Evolutionary conservation across 176 grass and related monocot species (phyloP), one percentile per base, ranked within the genome.

Genomic region (Aechmea fasciata): DNA sequence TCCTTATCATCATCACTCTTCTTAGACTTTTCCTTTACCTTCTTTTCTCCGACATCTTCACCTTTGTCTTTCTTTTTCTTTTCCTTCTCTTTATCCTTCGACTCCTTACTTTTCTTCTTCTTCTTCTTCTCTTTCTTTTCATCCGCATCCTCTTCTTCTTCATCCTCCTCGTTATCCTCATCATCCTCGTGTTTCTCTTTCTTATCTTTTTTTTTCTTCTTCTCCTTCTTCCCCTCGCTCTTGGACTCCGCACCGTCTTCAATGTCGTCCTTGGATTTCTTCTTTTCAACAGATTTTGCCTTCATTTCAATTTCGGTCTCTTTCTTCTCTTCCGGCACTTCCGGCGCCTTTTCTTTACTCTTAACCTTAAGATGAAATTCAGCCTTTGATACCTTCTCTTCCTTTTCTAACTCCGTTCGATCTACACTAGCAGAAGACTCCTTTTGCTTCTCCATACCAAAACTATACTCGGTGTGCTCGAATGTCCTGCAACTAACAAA

Each of bases 291-390:
- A 22, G 82, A 22, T 53, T 92, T 87, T 7, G 76, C 63, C 9
- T 87, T 70, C 3, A 85, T 19, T 77, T 89, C 83, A 28, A 89
- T 50, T 62, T 87, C 81, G 13, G 81, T 52, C 55, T 79, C 78
- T 59, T 91, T 50, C 71, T 91, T 87, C 51, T 78, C 76, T 12
- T 89, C 77, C 49, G 71, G 68, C 0, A 47, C 33, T 2, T 25
- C 68, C 1, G 71, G 48, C 26, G 73, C 67, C 51, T 87, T 83
- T 65, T 87, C 79, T 71, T 72, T 85, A 64, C 69, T 75, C 79
- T 89, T 91, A 18, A 96, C 26, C 79, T 91, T 89, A 12, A 91
- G 71, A 70, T 91, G 80, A 70, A 96, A 52, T 50, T 81, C 77
- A 10, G 86, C 80, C 33, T 86, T 83, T 2, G 67, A 74, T 20